Percentiles rank a stretch among this genome's conserved stretches.
Evolutionary conservation across 2,329 filamentous ascomycete species (phyloP).

Genomic region (Lecanoromycetidae sp.): DNA sequence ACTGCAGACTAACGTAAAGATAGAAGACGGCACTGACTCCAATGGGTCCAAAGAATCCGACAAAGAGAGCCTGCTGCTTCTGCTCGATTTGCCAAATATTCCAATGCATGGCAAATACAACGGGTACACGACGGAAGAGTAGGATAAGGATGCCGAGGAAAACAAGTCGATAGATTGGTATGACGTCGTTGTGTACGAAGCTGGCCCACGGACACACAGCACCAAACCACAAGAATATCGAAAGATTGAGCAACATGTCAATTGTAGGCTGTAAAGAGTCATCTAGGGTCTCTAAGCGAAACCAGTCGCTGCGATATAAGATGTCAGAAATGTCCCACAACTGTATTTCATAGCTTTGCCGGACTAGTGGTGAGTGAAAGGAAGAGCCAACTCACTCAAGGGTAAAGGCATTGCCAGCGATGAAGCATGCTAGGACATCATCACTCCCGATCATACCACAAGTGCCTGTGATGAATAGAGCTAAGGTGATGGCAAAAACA

Average conservation of each 20-base stretch:
- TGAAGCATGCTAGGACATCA: slow-evolving; percentile 82
- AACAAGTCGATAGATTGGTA: slow-evolving; percentile 62
- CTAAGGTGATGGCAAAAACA: slow-evolving; percentile 72
- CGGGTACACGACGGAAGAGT: slow-evolving; percentile 63
- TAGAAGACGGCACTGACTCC: slow-evolving; percentile 91
- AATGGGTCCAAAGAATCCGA: slow-evolving; percentile 88
- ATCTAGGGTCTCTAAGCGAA: slow-evolving; percentile 74
- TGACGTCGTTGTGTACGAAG: slow-evolving; percentile 56
- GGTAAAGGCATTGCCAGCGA: slow-evolving; percentile 81
- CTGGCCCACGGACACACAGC: slow-evolving; percentile 68
- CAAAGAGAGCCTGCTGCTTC: slow-evolving; percentile 63
- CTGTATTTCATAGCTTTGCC: no score
- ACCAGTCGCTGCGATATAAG: slow-evolving; percentile 66
- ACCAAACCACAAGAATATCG: slow-evolving; percentile 84
- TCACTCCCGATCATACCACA: slow-evolving; percentile 80
- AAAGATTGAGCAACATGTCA: slow-evolving; percentile 85
- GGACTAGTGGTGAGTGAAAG: no score
- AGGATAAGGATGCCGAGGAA: slow-evolving; percentile 64
- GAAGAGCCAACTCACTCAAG: no score
- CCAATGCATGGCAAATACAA: slow-evolving; percentile 61
- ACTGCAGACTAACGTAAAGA: slow-evolving; percentile 68
- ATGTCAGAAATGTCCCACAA: no score
- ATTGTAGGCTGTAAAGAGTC: slow-evolving; percentile 90
- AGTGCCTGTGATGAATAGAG: slow-evolving; percentile 31
- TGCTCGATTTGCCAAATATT: slow-evolving; percentile 69